Percentiles rank a stretch among this genome's conserved stretches.
Conservation (phyloP, 805 yeast species). For the Schizosaccharomyces japonicus region DNA sequence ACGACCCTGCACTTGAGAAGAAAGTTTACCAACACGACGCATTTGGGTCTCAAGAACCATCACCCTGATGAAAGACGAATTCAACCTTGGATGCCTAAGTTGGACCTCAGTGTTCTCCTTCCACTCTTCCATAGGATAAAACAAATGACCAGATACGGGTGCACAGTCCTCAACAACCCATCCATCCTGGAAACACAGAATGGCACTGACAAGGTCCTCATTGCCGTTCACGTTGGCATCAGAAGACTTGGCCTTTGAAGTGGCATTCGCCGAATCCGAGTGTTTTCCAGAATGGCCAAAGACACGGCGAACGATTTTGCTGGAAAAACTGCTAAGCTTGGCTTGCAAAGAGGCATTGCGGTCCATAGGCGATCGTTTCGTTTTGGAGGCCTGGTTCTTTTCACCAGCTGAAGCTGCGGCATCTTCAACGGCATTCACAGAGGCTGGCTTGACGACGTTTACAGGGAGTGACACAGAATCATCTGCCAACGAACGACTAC, state of each 20-base stretch:
- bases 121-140: not conserved
- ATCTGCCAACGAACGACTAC: no score
- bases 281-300: not conserved
- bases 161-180: not conserved
- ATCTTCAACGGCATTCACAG: no score
- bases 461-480: no score
- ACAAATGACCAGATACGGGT: not conserved
- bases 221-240: not conserved
- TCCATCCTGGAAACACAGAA: not conserved
- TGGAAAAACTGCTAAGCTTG: not conserved
- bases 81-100: not conserved
- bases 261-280: not conserved
- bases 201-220: not conserved
- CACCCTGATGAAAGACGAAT: constrained; percentile 3
- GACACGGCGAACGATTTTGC: not conserved
- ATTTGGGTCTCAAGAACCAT: not conserved
- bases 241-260: not conserved
- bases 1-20: not conserved
- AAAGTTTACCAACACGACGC: constrained; percentile 5
- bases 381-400: not conserved
- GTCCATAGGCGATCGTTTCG: no score
- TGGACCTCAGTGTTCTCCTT: not conserved
- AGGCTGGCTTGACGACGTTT: no score
- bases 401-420: not conserved
- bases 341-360: not conserved